Percentiles rank a stretch among this genome's conserved stretches.
Evolutionary conservation across 192 early-diverging fungal genomes (phyloP).

Genomic region (Martensiomyces pterosporus): DNA sequence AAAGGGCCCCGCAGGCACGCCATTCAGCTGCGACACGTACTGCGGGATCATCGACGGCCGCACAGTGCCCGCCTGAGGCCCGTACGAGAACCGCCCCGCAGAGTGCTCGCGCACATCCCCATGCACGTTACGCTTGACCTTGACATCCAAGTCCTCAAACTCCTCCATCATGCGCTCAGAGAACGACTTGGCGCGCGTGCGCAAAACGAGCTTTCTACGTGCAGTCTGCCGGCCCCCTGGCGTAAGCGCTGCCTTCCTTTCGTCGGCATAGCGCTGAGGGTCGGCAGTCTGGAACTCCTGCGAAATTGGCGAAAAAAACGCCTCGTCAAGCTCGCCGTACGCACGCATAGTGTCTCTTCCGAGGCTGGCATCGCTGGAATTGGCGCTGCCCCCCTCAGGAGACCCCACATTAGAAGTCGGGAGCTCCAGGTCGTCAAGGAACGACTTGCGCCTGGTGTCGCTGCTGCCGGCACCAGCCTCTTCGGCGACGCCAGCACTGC

Average conservation of each 20-base stretch:
- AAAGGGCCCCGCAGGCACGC: constrained; percentile 41
- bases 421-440: constrained; percentile 35
- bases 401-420: constrained; percentile 21
- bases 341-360: too few relatives aligned
- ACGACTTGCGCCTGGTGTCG: constrained; percentile 20
- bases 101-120: constrained; percentile 19
- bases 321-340: constrained; percentile 16
- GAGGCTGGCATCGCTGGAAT: constrained; percentile 10
- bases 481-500: constrained; percentile 1
- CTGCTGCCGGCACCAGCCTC: constrained; percentile 5
- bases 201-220: constrained; percentile 40
- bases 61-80: constrained; percentile 24
- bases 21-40: constrained; percentile 46
- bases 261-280: constrained; percentile 1
- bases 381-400: constrained; percentile 8
- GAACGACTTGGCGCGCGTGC: constrained; percentile 21
- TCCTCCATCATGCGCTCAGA: constrained; percentile 36
- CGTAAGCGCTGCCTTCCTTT: neutral
- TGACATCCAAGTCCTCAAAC: constrained; percentile 25
- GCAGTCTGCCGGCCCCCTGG: constrained; percentile 6
- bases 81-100: constrained; percentile 30
- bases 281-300: constrained; percentile 31
- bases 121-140: constrained; percentile 22
- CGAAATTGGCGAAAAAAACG: constrained; percentile 31
- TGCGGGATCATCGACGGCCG: constrained; percentile 38